Evolutionary conservation across 345 rosid genomes (phyloP).

Genomic region (Syzygium aromaticum): DNA sequence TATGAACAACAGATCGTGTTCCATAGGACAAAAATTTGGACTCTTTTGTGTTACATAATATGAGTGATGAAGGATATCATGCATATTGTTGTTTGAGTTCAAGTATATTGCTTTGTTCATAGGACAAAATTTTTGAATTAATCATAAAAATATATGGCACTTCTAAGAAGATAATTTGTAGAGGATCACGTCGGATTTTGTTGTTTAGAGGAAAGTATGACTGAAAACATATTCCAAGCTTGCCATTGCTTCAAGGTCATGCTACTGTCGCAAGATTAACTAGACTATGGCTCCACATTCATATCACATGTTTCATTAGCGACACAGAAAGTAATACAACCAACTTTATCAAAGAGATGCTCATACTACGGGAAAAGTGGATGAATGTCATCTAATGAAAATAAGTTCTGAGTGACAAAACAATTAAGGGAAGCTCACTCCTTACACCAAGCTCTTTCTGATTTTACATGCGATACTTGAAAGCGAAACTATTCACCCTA

Average conservation of each 20-base stretch:
- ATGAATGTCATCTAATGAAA: not conserved
- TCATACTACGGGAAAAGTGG: not conserved
- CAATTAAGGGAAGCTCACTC: not conserved
- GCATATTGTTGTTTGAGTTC: not conserved
- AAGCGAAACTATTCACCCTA: not conserved
- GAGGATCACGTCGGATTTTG: not conserved
- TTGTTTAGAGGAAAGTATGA: not conserved
- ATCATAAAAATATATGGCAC: no score
- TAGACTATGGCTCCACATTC: not conserved
- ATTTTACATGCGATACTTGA: not conserved
- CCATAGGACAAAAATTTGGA: not conserved
- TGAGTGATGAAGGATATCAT: not conserved
- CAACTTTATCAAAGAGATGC: not conserved
- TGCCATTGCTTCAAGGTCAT: not conserved
- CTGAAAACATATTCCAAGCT: not conserved
- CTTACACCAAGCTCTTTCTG: not conserved
- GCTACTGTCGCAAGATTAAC: not conserved
- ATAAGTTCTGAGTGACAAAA: not conserved
- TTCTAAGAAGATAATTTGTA: not conserved
- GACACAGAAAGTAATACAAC: not conserved
- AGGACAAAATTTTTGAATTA: not conserved
- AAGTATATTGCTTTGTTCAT: not conserved
- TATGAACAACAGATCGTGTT: not conserved
- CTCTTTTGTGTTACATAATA: not conserved
- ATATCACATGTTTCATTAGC: not conserved